Evolutionary conservation across 2,329 filamentous ascomycete genomes (phyloP).

Genomic region (Hymenoscyphus linearis): DNA sequence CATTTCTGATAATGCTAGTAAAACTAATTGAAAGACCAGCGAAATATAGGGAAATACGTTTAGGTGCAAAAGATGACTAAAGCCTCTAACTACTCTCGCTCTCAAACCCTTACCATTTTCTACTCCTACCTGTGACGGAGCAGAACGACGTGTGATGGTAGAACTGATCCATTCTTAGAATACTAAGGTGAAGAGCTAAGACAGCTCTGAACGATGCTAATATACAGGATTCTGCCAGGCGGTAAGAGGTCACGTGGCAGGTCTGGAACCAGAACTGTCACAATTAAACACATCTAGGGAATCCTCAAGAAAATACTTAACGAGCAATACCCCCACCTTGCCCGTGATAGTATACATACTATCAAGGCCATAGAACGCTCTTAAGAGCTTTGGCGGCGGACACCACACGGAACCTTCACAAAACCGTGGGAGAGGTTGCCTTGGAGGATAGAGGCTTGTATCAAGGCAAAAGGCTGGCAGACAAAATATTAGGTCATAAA

Average conservation of each 20-base stretch:
- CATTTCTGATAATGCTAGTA: too few species aligned
- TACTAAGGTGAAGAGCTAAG: too few species aligned
- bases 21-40: too few species aligned
- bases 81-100: too few species aligned
- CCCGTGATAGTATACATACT: neutral
- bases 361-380: neutral
- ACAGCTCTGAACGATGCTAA: too few species aligned
- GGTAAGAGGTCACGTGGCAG: neutral
- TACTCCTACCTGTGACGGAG: neutral
- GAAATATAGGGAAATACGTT: too few species aligned
- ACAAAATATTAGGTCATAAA: too few species aligned
- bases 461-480: neutral
- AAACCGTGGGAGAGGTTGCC: neutral
- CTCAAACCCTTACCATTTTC: too few species aligned
- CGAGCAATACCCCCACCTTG: neutral
- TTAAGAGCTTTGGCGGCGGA: neutral
- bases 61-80: too few species aligned
- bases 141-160: neutral
- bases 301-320: constrained; percentile 1
- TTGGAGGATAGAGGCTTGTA: neutral
- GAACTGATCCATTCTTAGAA: neutral
- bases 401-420: too few species aligned
- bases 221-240: neutral
- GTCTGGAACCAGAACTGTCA: neutral
- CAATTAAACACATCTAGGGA: constrained; percentile 9